Conservation (phyloP, 768 basidiomycete species). For the Tephrocybe sp. region DNA sequence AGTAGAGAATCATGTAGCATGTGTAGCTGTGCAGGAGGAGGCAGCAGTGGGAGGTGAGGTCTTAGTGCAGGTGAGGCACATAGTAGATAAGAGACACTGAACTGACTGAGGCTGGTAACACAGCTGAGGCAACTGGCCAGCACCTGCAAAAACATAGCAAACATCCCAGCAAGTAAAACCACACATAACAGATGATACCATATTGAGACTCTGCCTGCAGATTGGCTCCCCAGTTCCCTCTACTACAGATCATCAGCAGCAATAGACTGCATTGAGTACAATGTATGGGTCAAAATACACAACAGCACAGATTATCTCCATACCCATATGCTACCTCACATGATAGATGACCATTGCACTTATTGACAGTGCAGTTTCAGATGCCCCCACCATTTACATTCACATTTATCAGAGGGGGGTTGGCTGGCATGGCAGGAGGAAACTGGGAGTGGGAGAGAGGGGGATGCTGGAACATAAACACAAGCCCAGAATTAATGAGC, state of each 20-base stretch:
- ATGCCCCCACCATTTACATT: too few species aligned
- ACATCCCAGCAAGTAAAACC: constrained; percentile 78
- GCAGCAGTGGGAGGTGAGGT: constrained; percentile 59
- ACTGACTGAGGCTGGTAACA: constrained; percentile 76
- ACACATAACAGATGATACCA: constrained; percentile 88
- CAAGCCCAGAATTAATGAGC: constrained; percentile 28
- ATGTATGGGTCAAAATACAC: too few species aligned
- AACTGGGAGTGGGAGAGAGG: constrained; percentile 13
- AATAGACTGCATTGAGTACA: constrained; percentile 40
- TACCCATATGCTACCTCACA: constrained; percentile 66
- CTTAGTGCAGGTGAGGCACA: constrained; percentile 23
- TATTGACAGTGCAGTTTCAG: constrained; percentile 21
- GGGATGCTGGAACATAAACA: constrained; percentile 16
- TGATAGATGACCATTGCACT: constrained; percentile 45
- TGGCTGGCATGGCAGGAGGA: constrained; percentile 31
- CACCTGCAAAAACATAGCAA: constrained; percentile 83
- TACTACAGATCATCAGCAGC: constrained; percentile 19
- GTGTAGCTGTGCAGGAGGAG: constrained; percentile 65
- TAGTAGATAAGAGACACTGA: not conserved
- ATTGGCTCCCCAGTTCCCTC: constrained; percentile 91
- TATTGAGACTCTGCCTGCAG: constrained; percentile 82
- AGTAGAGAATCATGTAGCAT: constrained; percentile 51
- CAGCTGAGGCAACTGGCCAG: constrained; percentile 80
- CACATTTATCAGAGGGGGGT: constrained; percentile 8
- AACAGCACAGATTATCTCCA: constrained; percentile 93